These are phyloP conservation scores for Pleurozium schreberi DNA, from an alignment of 225 moss, liverwort and hornwort genomes.

Conservation along the genomic window DNA sequence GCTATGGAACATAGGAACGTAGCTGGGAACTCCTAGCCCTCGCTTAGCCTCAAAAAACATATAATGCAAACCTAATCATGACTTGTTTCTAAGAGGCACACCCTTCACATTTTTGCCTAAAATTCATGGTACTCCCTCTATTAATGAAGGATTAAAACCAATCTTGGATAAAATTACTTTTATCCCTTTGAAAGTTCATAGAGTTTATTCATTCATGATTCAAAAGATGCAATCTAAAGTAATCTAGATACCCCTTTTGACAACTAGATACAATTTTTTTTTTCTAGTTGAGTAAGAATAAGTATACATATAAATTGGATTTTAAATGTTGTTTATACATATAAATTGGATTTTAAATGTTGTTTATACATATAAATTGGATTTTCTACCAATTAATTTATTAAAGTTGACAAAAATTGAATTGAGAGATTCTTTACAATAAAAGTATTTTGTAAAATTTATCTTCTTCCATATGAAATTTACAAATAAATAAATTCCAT, in stretches of 20 bases:
- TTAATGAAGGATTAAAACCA: accelerated
- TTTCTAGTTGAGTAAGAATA: too few species aligned
- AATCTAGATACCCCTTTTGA: background rate
- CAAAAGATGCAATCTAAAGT: background rate
- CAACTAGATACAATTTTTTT: too few species aligned
- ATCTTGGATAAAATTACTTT: background rate
- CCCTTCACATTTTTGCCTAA: background rate
- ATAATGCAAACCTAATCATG: background rate
- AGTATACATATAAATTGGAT: too few species aligned
- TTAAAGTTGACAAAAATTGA: background rate
- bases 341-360: background rate
- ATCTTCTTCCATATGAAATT: background rate
- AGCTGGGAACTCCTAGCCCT: too few species aligned
- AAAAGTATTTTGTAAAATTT: background rate
- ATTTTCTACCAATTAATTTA: background rate
- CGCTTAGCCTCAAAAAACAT: too few species aligned
- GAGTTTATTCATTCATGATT: background rate
- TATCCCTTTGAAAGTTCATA: background rate
- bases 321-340: too few species aligned
- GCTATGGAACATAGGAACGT: too few species aligned
- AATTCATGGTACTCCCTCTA: background rate
- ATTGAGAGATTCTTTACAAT: background rate
- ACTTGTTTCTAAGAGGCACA: background rate
- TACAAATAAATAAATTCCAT: background rate
- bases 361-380: too few species aligned